Evolutionary conservation across 768 basidiomycete species (phyloP).

Genomic region (Pluteus cervinus): DNA sequence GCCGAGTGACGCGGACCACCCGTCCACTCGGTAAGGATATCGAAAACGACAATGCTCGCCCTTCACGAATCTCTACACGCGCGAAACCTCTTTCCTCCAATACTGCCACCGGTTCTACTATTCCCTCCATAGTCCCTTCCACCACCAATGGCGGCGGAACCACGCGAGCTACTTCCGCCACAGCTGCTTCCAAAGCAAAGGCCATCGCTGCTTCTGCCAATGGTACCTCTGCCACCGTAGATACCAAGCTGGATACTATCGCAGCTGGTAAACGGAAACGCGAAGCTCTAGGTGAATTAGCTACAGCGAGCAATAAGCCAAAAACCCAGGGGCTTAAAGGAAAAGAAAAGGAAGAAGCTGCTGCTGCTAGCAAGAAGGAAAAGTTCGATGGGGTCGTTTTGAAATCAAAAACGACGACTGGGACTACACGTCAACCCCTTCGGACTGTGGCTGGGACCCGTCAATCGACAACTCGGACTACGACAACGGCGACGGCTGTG

Average conservation of each 20-base stretch:
- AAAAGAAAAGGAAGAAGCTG: slow-evolving; percentile 54
- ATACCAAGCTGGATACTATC: slow-evolving; percentile 37
- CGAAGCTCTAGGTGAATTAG: slow-evolving; percentile 73
- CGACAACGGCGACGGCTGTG: slow-evolving; percentile 20
- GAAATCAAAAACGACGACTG: slow-evolving; percentile 39
- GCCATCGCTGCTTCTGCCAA: slow-evolving; percentile 36
- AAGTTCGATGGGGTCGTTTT: slow-evolving; percentile 61
- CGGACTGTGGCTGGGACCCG: slow-evolving; percentile 44
- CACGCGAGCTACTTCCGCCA: slow-evolving; percentile 41
- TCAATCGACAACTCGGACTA: slow-evolving; percentile 26
- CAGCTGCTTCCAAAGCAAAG: slow-evolving; percentile 51
- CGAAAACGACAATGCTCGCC: slow-evolving; percentile 71
- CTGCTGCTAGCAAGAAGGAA: slow-evolving; percentile 41
- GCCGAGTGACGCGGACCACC: slow-evolving; percentile 57
- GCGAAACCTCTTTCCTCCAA: slow-evolving; percentile 48
- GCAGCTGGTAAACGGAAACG: slow-evolving; percentile 76
- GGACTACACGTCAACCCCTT: slow-evolving; percentile 51
- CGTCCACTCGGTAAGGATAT: slow-evolving; percentile 53
- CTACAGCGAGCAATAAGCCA: slow-evolving; percentile 43
- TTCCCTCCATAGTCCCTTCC: slow-evolving; percentile 24
- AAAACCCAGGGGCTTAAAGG: slow-evolving; percentile 35
- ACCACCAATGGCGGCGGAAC: slow-evolving; percentile 31
- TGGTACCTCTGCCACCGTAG: slow-evolving; percentile 30
- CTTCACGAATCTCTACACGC: slow-evolving; percentile 53
- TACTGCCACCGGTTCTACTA: slow-evolving; percentile 32